phyloP scores from a whole-genome alignment of 2,329 filamentous ascomycete species.

The Pseudopyrenochaeta lycopersici region DNA sequence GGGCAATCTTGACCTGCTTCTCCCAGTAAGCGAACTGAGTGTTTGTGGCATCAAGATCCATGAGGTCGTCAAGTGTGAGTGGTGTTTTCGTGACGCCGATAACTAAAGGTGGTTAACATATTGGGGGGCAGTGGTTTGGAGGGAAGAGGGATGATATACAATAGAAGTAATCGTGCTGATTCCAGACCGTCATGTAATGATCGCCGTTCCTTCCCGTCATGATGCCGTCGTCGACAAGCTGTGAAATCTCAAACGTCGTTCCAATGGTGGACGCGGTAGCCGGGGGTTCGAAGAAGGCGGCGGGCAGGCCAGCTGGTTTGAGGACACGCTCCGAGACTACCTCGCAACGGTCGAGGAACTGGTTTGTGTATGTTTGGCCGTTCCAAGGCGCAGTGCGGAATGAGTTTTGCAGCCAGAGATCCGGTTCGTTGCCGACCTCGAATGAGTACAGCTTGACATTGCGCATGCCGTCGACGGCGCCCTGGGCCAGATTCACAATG shows the following conservation, averaged over 20 bases:
- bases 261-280: slow-evolving; percentile 61
- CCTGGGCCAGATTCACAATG: slow-evolving; percentile 55
- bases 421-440: slow-evolving; percentile 56
- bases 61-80: slow-evolving; percentile 56
- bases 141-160: slow-evolving; percentile 35
- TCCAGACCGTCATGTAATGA: slow-evolving; percentile 56
- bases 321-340: slow-evolving; percentile 58
- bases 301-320: slow-evolving; percentile 50
- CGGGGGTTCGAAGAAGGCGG: slow-evolving; percentile 60
- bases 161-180: slow-evolving; percentile 65
- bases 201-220: slow-evolving; percentile 47
- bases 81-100: slow-evolving; percentile 57
- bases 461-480: slow-evolving; percentile 46
- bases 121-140: neutral
- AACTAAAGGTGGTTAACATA: slow-evolving; percentile 39
- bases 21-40: slow-evolving; percentile 59
- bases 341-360: slow-evolving; percentile 58
- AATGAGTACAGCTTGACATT: slow-evolving; percentile 54
- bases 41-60: slow-evolving; percentile 58
- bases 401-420: slow-evolving; percentile 54
- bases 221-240: slow-evolving; percentile 54
- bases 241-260: slow-evolving; percentile 58
- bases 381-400: slow-evolving; percentile 57
- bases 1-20: slow-evolving; percentile 53
- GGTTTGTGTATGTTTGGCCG: slow-evolving; percentile 54